Evolutionary conservation across 2,329 filamentous ascomycete species (phyloP), one percentile per base, ranked within the genome.

Genomic region (Aureobasidium mangrovei): DNA sequence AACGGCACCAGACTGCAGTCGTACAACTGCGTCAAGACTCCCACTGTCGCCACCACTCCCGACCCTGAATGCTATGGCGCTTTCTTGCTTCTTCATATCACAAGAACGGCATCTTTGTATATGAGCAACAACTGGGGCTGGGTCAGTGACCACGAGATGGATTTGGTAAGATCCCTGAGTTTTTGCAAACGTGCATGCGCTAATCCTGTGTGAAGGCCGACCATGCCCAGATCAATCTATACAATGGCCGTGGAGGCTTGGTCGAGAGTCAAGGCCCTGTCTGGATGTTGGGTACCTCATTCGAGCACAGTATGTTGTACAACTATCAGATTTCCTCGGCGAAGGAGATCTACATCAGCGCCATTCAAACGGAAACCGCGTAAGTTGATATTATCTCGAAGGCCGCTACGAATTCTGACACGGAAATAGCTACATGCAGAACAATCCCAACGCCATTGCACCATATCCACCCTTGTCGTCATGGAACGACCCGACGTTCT

Each of bases 101-200:
- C 80, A 3, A 67, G 72, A 42, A 70, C 73, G 9, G 77, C 72
- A 1, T 83, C 82, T 2, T 77, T 84, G 39, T 94, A 95, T 70
- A 74, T 95, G 54, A 89, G 95, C 72, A 95, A 96, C 72, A 84
- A 80, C 47, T 96, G 91, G 91, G 83, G 87, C 68, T 96, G 91
- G 91, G 85, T 89, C 31, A 82, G 91, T 0, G 91, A 96, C 67
- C 91, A 96, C 73, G 88, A 94, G 66, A 84, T 95, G 27, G 91
- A 95, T 67, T 77, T 82, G 9, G 48, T 52, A 43, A 29, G 48
- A 42, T 4, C n/a, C 12, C 4, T 12, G 26, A 7, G 12, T 10
- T 1, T 10, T 2, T 44, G 18, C 39, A 3, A 41, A 9, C 1
- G 26, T 8, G 5, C n/a, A 41, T 2, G 7, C 2, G 12, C 48